A percentile compares a stretch with the other conserved stretches of the same genome.
These are phyloP conservation scores for Elongisporangium anandrum DNA, from an alignment of 352 stramenopile species.

Conservation along the genomic window DNA sequence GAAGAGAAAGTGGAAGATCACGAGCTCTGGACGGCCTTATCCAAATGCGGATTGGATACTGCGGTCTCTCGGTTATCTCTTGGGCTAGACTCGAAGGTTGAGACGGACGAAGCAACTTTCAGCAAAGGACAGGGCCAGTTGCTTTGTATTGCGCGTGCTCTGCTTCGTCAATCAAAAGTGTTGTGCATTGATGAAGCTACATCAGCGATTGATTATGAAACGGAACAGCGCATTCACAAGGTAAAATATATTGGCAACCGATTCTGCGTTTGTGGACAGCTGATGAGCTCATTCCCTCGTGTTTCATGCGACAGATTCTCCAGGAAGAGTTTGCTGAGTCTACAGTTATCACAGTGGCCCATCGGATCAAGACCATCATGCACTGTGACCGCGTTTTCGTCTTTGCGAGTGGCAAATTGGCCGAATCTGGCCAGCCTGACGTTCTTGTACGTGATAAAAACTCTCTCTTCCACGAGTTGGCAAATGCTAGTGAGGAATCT, in stretches of 20 bases:
- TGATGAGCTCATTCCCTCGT: neutral
- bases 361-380: constrained; percentile 95
- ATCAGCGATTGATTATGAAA: constrained; percentile 88
- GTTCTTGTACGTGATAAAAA: constrained; percentile 23
- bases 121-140: constrained; percentile 77
- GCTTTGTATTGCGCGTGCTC: constrained; percentile 66
- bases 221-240: constrained; percentile 70
- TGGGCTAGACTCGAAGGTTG: constrained; percentile 48
- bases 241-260: too few species aligned
- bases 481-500: constrained; percentile 7
- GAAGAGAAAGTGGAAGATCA: constrained; percentile 28
- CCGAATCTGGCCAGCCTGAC: constrained; percentile 41
- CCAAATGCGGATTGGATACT: constrained; percentile 39
- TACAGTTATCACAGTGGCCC: constrained; percentile 97
- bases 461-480: constrained; percentile 44
- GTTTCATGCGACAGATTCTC: constrained; percentile 63
- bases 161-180: constrained; percentile 90
- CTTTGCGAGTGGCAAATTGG: constrained; percentile 49
- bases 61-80: constrained; percentile 32
- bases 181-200: constrained; percentile 93
- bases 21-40: constrained; percentile 52
- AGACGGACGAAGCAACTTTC: constrained; percentile 42
- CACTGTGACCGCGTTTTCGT: constrained; percentile 87
- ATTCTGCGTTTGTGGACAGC: too few species aligned
- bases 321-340: constrained; percentile 88